A percentile compares a stretch with the other conserved stretches of the same genome.
These are phyloP conservation scores for Yarrowia sp. DNA, from an alignment of 805 yeast species.

Conservation along the genomic window DNA sequence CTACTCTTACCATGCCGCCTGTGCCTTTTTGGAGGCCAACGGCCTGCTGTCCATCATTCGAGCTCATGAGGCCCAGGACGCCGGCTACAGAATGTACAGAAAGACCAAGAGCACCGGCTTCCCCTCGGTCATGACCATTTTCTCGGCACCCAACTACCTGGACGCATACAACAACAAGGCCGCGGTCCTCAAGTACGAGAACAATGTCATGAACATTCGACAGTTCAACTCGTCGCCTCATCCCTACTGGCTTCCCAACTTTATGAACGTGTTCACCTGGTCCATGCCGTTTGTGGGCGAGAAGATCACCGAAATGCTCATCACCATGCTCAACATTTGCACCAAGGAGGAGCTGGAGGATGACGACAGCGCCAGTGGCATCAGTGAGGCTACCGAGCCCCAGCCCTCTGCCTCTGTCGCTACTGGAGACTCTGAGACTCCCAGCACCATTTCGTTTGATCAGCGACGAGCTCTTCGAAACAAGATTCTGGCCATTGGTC, in stretches of 20 bases:
- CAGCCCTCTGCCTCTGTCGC: not conserved
- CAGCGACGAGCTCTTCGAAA: constrained; percentile 59
- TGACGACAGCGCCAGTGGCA: constrained; percentile 38
- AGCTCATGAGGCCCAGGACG: constrained; percentile 93
- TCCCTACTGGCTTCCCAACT: constrained; percentile 95
- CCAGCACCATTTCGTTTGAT: not conserved
- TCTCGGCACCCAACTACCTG: constrained; percentile 97
- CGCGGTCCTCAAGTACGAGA: constrained; percentile 85
- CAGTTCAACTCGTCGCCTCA: constrained; percentile 92
- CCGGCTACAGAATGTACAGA: constrained; percentile 85
- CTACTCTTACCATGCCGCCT: constrained; percentile 81
- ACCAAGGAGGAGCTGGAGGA: constrained; percentile 91
- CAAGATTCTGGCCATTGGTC: constrained; percentile 93
- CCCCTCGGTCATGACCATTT: constrained; percentile 68
- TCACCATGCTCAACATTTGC: constrained; percentile 85
- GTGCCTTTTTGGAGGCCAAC: constrained; percentile 67
- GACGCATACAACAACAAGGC: constrained; percentile 89
- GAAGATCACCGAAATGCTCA: constrained; percentile 89
- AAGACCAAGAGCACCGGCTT: constrained; percentile 49
- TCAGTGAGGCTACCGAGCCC: not conserved
- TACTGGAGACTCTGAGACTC: not conserved
- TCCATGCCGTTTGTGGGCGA: constrained; percentile 96
- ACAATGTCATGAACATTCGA: constrained; percentile 89
- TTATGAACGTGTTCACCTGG: constrained; percentile 98
- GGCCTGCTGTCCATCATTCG: constrained; percentile 75